Evolutionary conservation across 1,284 basidiomycete species (phyloP).

Genomic region (Gymnopus androsaceus): DNA sequence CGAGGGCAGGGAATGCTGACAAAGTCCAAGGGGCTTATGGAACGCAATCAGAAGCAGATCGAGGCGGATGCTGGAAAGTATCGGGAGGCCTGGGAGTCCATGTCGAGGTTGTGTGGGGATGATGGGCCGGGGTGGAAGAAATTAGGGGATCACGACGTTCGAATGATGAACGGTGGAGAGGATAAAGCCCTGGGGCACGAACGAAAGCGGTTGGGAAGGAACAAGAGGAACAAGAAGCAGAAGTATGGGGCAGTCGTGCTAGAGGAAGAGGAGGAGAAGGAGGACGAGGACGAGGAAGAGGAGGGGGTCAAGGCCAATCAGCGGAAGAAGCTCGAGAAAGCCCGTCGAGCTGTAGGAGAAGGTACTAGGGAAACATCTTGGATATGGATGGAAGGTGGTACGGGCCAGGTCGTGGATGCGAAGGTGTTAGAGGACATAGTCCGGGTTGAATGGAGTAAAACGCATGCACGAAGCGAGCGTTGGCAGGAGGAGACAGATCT

Average conservation of each 20-base stretch:
- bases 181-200: not conserved
- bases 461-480: conserved; percentile 13
- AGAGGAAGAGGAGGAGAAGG: not conserved
- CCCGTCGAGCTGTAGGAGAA: too few species aligned
- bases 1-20: not conserved
- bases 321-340: not conserved
- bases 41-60: conserved; percentile 8
- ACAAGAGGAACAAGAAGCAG: not conserved
- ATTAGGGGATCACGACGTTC: not conserved
- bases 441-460: not conserved
- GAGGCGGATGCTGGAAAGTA: not conserved
- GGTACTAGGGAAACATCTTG: not conserved
- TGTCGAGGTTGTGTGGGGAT: not conserved
- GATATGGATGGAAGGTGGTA: conserved; percentile 2
- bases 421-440: not conserved
- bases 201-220: not conserved
- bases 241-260: not conserved
- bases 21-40: not conserved
- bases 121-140: not conserved
- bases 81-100: not conserved
- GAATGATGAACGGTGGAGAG: not conserved
- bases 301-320: not conserved
- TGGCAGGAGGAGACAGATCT: conserved; percentile 15
- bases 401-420: not conserved
- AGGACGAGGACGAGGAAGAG: not conserved